A percentile compares a stretch with the other conserved stretches of the same genome.
Conservation (phyloP, 768 basidiomycete species). For the Kwoniella sp. region DNA sequence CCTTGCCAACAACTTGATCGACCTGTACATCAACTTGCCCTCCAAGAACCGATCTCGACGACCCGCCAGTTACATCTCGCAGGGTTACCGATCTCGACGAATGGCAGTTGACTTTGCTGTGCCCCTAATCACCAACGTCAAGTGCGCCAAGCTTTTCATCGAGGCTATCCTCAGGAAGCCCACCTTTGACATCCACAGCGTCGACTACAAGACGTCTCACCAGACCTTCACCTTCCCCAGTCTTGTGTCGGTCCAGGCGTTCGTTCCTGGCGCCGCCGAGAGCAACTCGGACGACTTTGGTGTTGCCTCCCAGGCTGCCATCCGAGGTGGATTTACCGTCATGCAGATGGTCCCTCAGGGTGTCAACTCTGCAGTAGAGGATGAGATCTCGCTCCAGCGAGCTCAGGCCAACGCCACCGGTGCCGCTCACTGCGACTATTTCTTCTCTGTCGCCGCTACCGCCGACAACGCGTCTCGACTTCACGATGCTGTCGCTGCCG, state of each 20-base stretch:
- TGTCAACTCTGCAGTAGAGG: conserved; percentile 60
- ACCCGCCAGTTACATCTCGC: conserved; percentile 93
- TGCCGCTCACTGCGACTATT: conserved; percentile 79
- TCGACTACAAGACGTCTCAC: conserved; percentile 94
- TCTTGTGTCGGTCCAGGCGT: conserved; percentile 79
- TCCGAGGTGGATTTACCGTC: conserved; percentile 86
- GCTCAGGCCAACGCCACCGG: conserved; percentile 64
- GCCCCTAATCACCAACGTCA: conserved; percentile 95
- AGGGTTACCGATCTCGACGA: conserved; percentile 91
- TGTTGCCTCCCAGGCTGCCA: conserved; percentile 70
- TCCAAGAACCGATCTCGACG: conserved; percentile 97
- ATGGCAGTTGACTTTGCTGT: conserved; percentile 99
- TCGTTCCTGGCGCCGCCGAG: conserved; percentile 67
- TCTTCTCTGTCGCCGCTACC: conserved; percentile 72
- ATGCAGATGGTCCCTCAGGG: conserved; percentile 73
- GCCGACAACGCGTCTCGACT: conserved; percentile 58
- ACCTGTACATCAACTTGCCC: conserved; percentile 99
- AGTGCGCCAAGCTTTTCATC: conserved; percentile 92
- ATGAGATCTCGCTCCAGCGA: conserved; percentile 63
- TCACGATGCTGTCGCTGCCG: conserved; percentile 68
- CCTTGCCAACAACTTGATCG: conserved; percentile 85
- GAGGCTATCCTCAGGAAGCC: conserved; percentile 71
- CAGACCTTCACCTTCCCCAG: conserved; percentile 86
- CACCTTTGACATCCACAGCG: conserved; percentile 79
- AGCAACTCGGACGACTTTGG: conserved; percentile 60